A percentile compares a stretch with the other conserved stretches of the same genome.
These are phyloP conservation scores for Aaosphaeria arxii DNA, from an alignment of 2,329 filamentous ascomycete genomes.

Conservation along the genomic window DNA sequence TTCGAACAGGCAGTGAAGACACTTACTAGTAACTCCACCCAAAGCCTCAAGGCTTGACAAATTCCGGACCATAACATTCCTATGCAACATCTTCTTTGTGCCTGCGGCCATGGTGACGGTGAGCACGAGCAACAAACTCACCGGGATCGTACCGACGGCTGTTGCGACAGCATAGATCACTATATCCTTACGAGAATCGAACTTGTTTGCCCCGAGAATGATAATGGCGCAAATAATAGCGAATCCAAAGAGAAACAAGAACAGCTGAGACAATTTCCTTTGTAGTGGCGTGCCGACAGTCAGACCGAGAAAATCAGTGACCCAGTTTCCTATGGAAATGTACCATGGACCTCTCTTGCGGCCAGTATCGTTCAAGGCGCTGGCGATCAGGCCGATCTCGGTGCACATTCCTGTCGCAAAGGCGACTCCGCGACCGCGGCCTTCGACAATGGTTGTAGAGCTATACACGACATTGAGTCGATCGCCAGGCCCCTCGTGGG, in stretches of 20 bases:
- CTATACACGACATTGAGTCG: constrained; percentile 68
- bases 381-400: constrained; percentile 73
- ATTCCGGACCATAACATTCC: constrained; percentile 34
- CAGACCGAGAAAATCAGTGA: constrained; percentile 40
- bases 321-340: constrained; percentile 53
- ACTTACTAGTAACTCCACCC: constrained; percentile 26
- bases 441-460: constrained; percentile 67
- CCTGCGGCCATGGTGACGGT: constrained; percentile 40
- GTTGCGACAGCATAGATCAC: constrained; percentile 40
- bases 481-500: constrained; percentile 62
- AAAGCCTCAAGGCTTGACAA: constrained; percentile 36
- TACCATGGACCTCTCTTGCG: constrained; percentile 36
- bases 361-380: constrained; percentile 55
- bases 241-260: constrained; percentile 33
- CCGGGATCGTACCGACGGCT: constrained; percentile 38
- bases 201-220: constrained; percentile 36
- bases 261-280: constrained; percentile 33
- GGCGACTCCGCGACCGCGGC: constrained; percentile 66
- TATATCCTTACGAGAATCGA: constrained; percentile 37
- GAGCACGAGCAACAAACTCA: constrained; percentile 34
- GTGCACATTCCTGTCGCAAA: constrained; percentile 68
- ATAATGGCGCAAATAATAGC: constrained; percentile 39
- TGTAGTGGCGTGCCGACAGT: constrained; percentile 39
- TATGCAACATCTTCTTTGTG: constrained; percentile 34
- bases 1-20: too few species aligned